Base-by-base conservation (phyloP, 257 asterid genomes). In the Primulina tabacum region DNA sequence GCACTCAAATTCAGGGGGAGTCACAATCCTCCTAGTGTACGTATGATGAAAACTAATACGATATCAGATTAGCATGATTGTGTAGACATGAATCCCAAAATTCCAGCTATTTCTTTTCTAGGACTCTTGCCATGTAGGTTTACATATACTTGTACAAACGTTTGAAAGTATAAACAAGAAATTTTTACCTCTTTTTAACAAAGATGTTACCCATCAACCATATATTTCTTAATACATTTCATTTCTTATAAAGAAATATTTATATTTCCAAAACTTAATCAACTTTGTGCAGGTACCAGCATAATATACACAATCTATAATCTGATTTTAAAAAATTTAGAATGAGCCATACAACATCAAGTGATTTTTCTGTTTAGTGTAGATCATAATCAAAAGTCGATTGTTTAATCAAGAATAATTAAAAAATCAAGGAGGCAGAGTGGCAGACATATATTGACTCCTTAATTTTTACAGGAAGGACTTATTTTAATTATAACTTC, bases 401-500 rank as follows among this genome's bases (percentile, higher is more conserved):
- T 30, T 10, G 30, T 47, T 47, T 16, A 30, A 29, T 26, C 33
- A 16, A 61, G 30, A 8, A 6, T 3, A 17, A 18, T 8, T n/a
- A 32, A 20, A 33, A 26, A 58, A 10, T 40, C 52, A 12, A 40
- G 52, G 52, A 12, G 47, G 47, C 50, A 38, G n/a, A 43, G n/a
- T 11, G 53, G 53, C 53, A 47, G 20, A 21, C 5, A 10, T 60
- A 18, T 33, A 60, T 28, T 9, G 5, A 60, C 30, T 7, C 6
- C 8, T 12, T 6, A 18, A 26, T 33, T 26, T 47, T 26, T 21
- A 66, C 34, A 55, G 64, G 30, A 17, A 1, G 59, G 21, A 69
- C 67, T 26, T 35, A 28, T 37, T 69, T 2, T 57, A 72, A 28
- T 65, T 66, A 34, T 56, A 16, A 24, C 62, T 71, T 29, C 65